These are phyloP conservation scores for Corynespora cassiicola DNA, from an alignment of 2,329 filamentous ascomycete genomes.

Conservation along the genomic window DNA sequence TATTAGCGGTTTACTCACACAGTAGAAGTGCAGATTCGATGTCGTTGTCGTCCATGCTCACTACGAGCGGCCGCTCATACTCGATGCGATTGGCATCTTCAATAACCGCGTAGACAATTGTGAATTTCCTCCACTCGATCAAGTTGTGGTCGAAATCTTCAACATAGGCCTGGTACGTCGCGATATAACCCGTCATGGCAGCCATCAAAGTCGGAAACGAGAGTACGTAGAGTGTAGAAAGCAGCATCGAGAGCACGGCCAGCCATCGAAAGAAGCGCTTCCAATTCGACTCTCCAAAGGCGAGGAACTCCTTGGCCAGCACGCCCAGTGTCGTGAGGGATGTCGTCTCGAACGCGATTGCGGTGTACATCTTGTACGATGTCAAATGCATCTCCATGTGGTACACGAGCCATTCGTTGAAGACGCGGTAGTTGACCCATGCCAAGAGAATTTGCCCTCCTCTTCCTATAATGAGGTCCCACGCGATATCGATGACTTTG, in stretches of 20 bases:
- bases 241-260: constrained; percentile 34
- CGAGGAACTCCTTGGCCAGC: constrained; percentile 34
- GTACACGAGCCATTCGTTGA: constrained; percentile 44
- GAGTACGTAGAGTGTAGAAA: constrained; percentile 41
- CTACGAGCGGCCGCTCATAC: constrained; percentile 19
- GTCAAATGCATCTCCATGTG: constrained; percentile 42
- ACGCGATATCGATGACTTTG: constrained; percentile 46
- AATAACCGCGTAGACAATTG: constrained; percentile 20
- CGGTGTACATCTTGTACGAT: constrained; percentile 36
- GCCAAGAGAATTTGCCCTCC: constrained; percentile 42
- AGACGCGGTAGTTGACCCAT: constrained; percentile 45
- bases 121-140: constrained; percentile 27
- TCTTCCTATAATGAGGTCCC: constrained; percentile 46
- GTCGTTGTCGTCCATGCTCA: constrained; percentile 12
- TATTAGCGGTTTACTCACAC: too few relatives aligned
- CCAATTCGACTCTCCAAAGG: constrained; percentile 29
- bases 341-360: constrained; percentile 35
- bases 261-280: constrained; percentile 41
- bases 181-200: constrained; percentile 50
- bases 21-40: too few relatives aligned
- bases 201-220: constrained; percentile 45
- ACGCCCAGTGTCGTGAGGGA: constrained; percentile 38
- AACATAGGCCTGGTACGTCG: constrained; percentile 34
- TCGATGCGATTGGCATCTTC: constrained; percentile 22
- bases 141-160: constrained; percentile 30